phyloP scores from a whole-genome alignment of 768 basidiomycete species.

The Tubosaeta sp. region DNA sequence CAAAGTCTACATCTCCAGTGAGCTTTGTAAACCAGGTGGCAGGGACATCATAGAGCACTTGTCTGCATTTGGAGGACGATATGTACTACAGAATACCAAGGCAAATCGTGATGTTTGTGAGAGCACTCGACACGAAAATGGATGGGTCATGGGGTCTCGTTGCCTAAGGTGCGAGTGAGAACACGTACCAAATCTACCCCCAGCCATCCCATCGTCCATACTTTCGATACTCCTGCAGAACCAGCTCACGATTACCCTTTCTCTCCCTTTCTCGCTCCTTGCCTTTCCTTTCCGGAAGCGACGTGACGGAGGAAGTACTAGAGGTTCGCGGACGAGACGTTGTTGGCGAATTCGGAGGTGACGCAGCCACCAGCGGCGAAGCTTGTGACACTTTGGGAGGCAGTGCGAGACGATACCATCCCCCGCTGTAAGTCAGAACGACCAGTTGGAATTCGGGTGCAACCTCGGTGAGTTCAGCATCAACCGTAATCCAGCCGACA shows the following conservation, averaged over 20 bases:
- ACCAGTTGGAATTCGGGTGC: constrained; percentile 66
- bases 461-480: constrained; percentile 34
- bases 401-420: constrained; percentile 83
- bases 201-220: constrained; percentile 92
- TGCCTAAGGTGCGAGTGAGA: no score
- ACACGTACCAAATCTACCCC: constrained; percentile 36
- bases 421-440: constrained; percentile 84
- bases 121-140: no score
- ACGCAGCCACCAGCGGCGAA: constrained; percentile 25
- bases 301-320: constrained; percentile 50
- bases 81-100: no score
- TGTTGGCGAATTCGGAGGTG: constrained; percentile 43
- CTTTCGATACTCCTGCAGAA: constrained; percentile 70
- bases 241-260: constrained; percentile 62
- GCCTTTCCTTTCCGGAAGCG: constrained; percentile 46
- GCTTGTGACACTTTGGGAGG: constrained; percentile 34
- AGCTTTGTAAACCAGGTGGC: no score
- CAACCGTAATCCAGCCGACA: constrained; percentile 76
- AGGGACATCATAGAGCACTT: no score
- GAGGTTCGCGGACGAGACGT: constrained; percentile 44
- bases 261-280: constrained; percentile 51
- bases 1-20: no score
- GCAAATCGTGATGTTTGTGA: no score
- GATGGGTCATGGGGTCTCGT: no score
- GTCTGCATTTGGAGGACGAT: no score